Conservation (phyloP, 169 alveolate species). For the Besnoitia besnoiti region DNA sequence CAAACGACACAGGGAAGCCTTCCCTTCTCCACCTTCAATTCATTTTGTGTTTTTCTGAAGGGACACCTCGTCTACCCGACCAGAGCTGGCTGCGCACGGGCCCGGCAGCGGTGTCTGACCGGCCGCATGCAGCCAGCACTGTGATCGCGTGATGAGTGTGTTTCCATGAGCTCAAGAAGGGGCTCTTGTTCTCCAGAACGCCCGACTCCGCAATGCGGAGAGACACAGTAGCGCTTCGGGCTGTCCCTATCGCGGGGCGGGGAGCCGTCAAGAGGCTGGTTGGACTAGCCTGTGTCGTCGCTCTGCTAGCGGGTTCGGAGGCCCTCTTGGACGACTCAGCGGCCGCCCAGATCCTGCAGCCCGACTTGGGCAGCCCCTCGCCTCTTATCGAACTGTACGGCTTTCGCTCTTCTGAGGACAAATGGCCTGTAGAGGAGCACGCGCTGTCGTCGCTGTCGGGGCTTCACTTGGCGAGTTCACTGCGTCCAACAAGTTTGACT, state of each 20-base stretch:
- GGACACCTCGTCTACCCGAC: too few relatives aligned
- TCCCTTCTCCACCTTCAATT: too few relatives aligned
- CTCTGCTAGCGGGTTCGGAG: not conserved
- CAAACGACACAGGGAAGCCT: too few relatives aligned
- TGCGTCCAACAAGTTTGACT: too few relatives aligned
- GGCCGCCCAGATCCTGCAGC: not conserved
- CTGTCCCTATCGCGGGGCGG: not conserved
- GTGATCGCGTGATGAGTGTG: not conserved
- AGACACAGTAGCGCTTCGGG: not conserved
- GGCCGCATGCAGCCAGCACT: not conserved
- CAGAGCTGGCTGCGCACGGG: too few relatives aligned
- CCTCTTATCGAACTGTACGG: not conserved
- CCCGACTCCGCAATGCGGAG: not conserved
- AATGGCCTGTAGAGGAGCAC: not conserved
- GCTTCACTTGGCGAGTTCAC: too few relatives aligned
- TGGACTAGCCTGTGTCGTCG: not conserved
- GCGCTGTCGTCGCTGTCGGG: too few relatives aligned
- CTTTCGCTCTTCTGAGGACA: not conserved
- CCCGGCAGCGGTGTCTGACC: not conserved
- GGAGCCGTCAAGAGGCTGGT: not conserved
- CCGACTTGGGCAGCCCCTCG: not conserved
- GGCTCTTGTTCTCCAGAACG: not conserved
- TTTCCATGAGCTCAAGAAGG: not conserved
- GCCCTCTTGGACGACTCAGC: not conserved
- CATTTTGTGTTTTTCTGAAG: too few relatives aligned